phyloP scores from a whole-genome alignment of 2,329 filamentous ascomycete genomes.

The Monascus ruber region DNA sequence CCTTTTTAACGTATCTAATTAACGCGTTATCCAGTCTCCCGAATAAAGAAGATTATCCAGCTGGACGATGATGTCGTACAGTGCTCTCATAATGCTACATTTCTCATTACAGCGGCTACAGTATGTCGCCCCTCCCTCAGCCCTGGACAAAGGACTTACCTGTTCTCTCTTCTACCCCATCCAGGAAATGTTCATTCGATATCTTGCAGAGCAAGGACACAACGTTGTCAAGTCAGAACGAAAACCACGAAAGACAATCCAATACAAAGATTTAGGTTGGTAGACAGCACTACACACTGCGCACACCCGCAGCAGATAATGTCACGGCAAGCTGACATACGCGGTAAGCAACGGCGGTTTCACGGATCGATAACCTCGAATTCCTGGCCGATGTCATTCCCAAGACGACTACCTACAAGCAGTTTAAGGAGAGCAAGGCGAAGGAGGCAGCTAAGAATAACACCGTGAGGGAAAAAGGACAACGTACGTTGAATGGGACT shows the following conservation, averaged over 20 bases:
- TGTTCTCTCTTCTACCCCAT: conserved; percentile 1
- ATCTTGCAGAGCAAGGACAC: conserved; percentile 73
- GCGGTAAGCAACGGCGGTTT: conserved; percentile 62
- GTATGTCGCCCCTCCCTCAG: conserved; percentile 35
- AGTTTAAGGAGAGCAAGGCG: conserved; percentile 55
- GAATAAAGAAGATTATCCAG: conserved; percentile 90
- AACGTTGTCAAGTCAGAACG: conserved; percentile 82
- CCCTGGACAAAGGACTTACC: neutral
- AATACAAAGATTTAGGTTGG: conserved; percentile 85
- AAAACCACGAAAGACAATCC: conserved; percentile 85
- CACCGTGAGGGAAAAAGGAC: conserved; percentile 25
- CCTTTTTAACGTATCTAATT: conserved; percentile 1
- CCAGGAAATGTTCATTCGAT: conserved; percentile 90
- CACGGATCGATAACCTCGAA: conserved; percentile 84
- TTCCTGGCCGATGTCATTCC: conserved; percentile 88
- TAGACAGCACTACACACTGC: neutral
- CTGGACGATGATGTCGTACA: conserved; percentile 74
- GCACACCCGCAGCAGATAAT: too few relatives aligned
- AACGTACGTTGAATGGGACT: conserved; percentile 25
- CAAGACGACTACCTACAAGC: conserved; percentile 68
- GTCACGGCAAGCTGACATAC: neutral
- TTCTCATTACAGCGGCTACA: conserved; percentile 84
- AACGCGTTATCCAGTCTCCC: conserved; percentile 54
- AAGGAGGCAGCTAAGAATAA: conserved; percentile 22
- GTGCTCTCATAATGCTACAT: conserved; percentile 88